Evolutionary conservation across 2,329 filamentous ascomycete genomes (phyloP).

Genomic region (Xylariaceae sp.): DNA sequence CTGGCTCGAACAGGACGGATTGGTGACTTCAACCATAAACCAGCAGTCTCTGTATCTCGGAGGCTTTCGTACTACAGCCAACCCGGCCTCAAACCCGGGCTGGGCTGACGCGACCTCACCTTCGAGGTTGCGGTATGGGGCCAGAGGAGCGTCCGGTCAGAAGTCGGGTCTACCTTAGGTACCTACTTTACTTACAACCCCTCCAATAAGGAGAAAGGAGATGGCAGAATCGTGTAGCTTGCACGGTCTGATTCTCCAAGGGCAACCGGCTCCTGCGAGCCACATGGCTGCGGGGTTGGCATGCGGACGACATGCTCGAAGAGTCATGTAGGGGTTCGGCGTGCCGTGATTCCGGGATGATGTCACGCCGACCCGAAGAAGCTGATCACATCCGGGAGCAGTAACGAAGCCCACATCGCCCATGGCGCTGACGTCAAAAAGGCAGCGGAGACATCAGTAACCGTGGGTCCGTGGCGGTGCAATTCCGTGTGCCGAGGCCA

Average conservation of each 20-base stretch:
- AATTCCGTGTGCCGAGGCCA: no score
- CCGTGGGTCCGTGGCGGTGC: constrained; percentile 5
- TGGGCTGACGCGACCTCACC: neutral
- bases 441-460: no score
- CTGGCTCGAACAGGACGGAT: constrained; percentile 1
- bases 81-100: no score
- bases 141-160: constrained; percentile 5
- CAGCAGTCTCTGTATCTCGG: constrained; percentile 4
- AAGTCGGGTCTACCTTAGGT: no score
- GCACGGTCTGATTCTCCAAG: constrained; percentile 3
- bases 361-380: constrained; percentile 1
- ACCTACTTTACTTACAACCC: no score
- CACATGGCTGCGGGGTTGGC: neutral
- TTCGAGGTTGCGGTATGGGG: constrained; percentile 5
- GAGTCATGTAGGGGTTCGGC: constrained; percentile 6
- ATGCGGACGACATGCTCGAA: constrained; percentile 8
- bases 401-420: constrained; percentile 8
- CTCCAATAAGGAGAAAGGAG: no score
- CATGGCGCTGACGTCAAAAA: constrained; percentile 14
- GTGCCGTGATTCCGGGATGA: constrained; percentile 5
- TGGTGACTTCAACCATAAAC: constrained; percentile 1
- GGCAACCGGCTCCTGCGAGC: neutral
- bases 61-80: no score
- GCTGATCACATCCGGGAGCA: neutral
- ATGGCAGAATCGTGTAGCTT: constrained; percentile 5